Conservation (phyloP, 2,329 filamentous ascomycete species). For the Ophiostoma tasmaniense region DNA sequence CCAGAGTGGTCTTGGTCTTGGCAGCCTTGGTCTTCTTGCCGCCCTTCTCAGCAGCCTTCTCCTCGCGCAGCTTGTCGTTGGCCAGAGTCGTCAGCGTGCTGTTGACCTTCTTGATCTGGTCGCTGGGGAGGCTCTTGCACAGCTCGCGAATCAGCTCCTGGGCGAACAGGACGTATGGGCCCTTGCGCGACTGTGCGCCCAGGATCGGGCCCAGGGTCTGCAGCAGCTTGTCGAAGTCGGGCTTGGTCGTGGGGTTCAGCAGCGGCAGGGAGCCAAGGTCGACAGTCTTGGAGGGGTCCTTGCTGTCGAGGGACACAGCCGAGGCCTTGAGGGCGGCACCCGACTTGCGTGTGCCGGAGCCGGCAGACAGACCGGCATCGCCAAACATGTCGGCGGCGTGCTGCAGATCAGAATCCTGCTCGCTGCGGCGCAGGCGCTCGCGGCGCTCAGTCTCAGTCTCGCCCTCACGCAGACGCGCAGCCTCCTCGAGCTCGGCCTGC, state of each 20-base stretch:
- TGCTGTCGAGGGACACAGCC: conserved; percentile 59
- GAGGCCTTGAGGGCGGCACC: conserved; percentile 48
- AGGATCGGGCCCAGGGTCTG: conserved; percentile 74
- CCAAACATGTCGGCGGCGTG: conserved; percentile 90
- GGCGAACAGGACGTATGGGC: conserved; percentile 81
- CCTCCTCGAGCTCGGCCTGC: conserved; percentile 45
- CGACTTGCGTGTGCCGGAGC: conserved; percentile 55
- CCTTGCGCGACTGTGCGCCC: conserved; percentile 67
- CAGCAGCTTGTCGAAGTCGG: conserved; percentile 73
- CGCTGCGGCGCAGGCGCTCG: conserved; percentile 65
- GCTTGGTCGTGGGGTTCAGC: conserved; percentile 83
- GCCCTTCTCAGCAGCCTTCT: conserved; percentile 88
- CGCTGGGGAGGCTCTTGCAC: conserved; percentile 75
- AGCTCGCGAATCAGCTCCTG: conserved; percentile 86
- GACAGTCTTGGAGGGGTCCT: conserved; percentile 68
- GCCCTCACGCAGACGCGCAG: conserved; percentile 57
- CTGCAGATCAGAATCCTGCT: conserved; percentile 80
- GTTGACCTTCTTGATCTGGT: conserved; percentile 94
- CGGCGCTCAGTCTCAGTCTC: conserved; percentile 67
- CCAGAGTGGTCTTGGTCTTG: conserved; percentile 85
- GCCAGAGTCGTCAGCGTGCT: conserved; percentile 79
- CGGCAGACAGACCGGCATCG: conserved; percentile 58
- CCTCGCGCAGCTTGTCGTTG: conserved; percentile 98
- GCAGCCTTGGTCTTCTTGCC: conserved; percentile 96
- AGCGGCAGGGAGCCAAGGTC: conserved; percentile 73